Conservation (phyloP, 495 filamentous ascomycete species). For the Xylaria scruposa region DNA sequence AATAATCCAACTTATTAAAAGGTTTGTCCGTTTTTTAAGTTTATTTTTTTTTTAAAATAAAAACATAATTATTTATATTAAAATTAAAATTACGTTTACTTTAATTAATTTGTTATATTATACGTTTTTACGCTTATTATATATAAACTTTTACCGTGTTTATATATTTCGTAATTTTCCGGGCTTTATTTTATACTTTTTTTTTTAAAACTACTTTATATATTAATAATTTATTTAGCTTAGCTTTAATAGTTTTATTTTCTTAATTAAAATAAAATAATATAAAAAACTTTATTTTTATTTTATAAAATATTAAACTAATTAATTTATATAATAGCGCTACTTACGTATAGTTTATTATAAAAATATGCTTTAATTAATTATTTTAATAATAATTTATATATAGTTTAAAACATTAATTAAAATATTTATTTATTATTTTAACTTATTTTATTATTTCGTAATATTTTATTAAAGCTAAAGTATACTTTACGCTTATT, state of each 20-base stretch:
- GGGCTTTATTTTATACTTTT: neutral
- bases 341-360: neutral
- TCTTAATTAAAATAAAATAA: constrained; percentile 1
- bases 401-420: neutral
- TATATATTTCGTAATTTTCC: neutral
- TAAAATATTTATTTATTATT: constrained; percentile 10
- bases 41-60: neutral
- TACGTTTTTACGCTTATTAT: neutral
- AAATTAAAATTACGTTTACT: neutral
- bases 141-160: neutral
- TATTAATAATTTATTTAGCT: neutral
- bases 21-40: neutral
- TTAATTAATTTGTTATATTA: neutral
- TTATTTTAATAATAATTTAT: constrained; percentile 20
- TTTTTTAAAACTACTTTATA: neutral
- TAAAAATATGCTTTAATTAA: neutral
- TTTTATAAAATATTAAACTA: neutral
- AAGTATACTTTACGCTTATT: no score
- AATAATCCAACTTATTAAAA: neutral
- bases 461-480: no score
- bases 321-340: neutral
- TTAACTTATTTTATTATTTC: no score
- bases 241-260: neutral
- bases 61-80: neutral
- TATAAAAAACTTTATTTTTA: neutral